A percentile compares a stretch with the other conserved stretches of the same genome.
Conservation (phyloP, 1,284 basidiomycete species). For the Ceratobasidium sp. region DNA sequence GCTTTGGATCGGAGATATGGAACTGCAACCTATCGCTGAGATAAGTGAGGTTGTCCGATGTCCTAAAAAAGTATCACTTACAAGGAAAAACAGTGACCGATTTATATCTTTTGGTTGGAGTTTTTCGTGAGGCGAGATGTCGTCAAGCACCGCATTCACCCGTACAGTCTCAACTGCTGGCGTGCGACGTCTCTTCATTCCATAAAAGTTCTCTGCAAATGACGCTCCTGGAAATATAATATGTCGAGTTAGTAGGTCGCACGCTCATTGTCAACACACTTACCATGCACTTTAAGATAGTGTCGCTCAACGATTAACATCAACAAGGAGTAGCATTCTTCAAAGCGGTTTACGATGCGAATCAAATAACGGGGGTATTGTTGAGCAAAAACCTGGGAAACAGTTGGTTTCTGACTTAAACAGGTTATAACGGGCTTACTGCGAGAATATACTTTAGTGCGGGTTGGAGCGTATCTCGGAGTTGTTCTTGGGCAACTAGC, state of each 20-base stretch:
- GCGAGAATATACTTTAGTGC: slow-evolving; percentile 94
- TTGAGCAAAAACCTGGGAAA: slow-evolving; percentile 88
- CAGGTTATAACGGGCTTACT: slow-evolving; percentile 57
- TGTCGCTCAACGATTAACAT: slow-evolving; percentile 91
- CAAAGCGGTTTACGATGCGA: slow-evolving; percentile 90
- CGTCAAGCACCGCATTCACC: slow-evolving; percentile 69
- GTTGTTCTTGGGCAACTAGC: slow-evolving; percentile 93
- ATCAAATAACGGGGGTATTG: slow-evolving; percentile 92
- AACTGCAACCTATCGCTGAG: slow-evolving; percentile 69
- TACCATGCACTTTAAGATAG: slow-evolving; percentile 85
- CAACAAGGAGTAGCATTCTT: slow-evolving; percentile 90
- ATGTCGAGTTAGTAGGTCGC: background rate
- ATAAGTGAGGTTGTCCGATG: background rate
- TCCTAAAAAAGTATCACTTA: slow-evolving; percentile 54
- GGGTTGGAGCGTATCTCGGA: slow-evolving; percentile 90
- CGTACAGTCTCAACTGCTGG: slow-evolving; percentile 73
- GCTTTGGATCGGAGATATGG: slow-evolving; percentile 90
- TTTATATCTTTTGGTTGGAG: slow-evolving; percentile 68
- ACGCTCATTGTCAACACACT: slow-evolving; percentile 47
- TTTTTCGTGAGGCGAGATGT: slow-evolving; percentile 67
- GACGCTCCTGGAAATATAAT: slow-evolving; percentile 68
- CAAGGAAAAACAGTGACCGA: slow-evolving; percentile 79
- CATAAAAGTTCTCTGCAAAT: slow-evolving; percentile 94
- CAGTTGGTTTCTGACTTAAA: slow-evolving; percentile 11
- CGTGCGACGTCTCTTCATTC: slow-evolving; percentile 76